A percentile compares a stretch with the other conserved stretches of the same genome.
Conservation (phyloP, 2,329 filamentous ascomycete species). For the Aspergillus hortae region DNA sequence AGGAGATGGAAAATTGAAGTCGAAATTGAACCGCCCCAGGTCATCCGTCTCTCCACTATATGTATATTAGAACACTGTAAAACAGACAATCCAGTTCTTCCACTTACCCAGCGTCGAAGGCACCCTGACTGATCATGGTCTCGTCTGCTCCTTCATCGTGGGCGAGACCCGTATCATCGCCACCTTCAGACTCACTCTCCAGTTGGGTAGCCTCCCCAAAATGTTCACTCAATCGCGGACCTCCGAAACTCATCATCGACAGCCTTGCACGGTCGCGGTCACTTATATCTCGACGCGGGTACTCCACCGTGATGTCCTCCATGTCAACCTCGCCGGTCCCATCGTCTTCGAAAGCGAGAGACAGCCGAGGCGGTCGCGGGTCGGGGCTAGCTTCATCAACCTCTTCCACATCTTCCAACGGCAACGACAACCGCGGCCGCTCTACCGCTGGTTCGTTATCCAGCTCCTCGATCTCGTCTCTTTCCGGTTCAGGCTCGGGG, state of each 20-base stretch:
- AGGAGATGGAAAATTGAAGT: constrained; percentile 41
- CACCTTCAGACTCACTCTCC: constrained; percentile 40
- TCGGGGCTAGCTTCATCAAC: constrained; percentile 43
- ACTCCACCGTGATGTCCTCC: constrained; percentile 44
- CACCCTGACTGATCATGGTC: constrained; percentile 35
- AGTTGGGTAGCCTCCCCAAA: constrained; percentile 48
- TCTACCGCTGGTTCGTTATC: constrained; percentile 47
- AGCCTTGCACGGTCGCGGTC: constrained; percentile 36
- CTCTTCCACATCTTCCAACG: constrained; percentile 44
- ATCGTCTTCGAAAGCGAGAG: constrained; percentile 42
- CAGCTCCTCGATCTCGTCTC: constrained; percentile 43
- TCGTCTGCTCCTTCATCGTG: constrained; percentile 33
- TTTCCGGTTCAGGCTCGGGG: constrained; percentile 12
- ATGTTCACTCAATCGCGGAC: constrained; percentile 46
- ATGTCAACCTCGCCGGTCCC: no score
- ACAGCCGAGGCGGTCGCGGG: constrained; percentile 36
- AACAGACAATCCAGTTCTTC: not conserved
- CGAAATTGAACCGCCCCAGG: constrained; percentile 39
- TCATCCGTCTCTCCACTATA: constrained; percentile 43
- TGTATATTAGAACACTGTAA: constrained; percentile 13
- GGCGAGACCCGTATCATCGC: constrained; percentile 37
- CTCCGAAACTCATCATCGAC: constrained; percentile 43
- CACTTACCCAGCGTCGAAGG: constrained; percentile 38
- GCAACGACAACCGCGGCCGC: constrained; percentile 42
- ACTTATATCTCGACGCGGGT: constrained; percentile 39